phyloP scores from a whole-genome alignment of 805 yeast genomes.

The Clavispora vitiphila region DNA sequence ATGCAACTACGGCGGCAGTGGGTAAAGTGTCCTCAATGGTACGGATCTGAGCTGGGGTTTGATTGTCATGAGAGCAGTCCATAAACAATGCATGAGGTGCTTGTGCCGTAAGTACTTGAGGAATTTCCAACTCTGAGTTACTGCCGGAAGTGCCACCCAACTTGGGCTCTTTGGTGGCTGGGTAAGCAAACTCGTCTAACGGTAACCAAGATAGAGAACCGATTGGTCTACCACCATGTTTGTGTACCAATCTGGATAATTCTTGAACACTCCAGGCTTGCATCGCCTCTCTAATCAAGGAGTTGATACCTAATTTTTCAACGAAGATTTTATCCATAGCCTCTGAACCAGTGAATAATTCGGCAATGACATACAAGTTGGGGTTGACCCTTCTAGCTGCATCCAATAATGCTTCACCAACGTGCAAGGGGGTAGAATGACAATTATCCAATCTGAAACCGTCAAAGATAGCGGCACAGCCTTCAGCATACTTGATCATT shows the following conservation, averaged over 20 bases:
- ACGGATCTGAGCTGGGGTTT: conserved; percentile 81
- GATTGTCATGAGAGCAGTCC: conserved; percentile 98
- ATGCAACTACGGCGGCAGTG: conserved; percentile 88
- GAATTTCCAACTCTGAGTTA: conserved; percentile 63
- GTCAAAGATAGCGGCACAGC: conserved; percentile 68
- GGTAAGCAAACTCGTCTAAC: conserved; percentile 66
- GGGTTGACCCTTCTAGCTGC: conserved; percentile 83
- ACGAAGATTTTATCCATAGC: conserved; percentile 86
- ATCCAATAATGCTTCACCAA: conserved; percentile 84
- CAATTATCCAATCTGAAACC: conserved; percentile 95
- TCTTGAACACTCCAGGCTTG: conserved; percentile 90
- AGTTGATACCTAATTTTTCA: conserved; percentile 82
- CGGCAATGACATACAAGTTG: conserved; percentile 88
- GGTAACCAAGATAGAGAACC: conserved; percentile 86
- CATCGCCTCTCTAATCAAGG: conserved; percentile 94
- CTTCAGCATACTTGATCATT: conserved; percentile 71
- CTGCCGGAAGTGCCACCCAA: conserved; percentile 23
- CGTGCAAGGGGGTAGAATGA: conserved; percentile 94
- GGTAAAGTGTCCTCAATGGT: conserved; percentile 93
- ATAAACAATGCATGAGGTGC: conserved; percentile 92
- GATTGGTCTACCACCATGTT: conserved; percentile 93
- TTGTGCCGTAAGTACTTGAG: conserved; percentile 57
- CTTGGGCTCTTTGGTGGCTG: conserved; percentile 43
- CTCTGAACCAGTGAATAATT: conserved; percentile 88
- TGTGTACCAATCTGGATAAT: conserved; percentile 77